A percentile compares a stretch with the other conserved stretches of the same genome.
phyloP scores from a whole-genome alignment of 2,329 filamentous ascomycete genomes.

The Aurifilum marmelostoma region DNA sequence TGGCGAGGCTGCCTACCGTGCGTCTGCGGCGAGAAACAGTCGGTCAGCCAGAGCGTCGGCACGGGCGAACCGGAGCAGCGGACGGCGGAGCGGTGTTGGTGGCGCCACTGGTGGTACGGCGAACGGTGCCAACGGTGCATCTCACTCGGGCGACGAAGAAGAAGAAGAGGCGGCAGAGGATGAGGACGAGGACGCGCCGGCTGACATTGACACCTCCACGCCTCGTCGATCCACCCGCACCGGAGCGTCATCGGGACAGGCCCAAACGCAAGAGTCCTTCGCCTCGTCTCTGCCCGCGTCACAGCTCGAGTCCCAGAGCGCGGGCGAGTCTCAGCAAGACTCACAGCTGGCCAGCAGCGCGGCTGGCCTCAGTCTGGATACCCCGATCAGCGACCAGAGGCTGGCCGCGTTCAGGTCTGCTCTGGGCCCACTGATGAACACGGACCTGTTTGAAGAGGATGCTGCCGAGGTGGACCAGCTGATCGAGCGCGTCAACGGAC shows the following conservation, averaged over 20 bases:
- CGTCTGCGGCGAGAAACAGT: constrained; percentile 41
- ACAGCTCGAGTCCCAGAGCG: constrained; percentile 58
- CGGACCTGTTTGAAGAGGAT: constrained; percentile 84
- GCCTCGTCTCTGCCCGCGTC: constrained; percentile 81
- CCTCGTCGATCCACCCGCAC: constrained; percentile 48
- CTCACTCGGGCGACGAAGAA: constrained; percentile 46
- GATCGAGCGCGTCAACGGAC: constrained; percentile 77
- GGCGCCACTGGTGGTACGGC: constrained; percentile 32
- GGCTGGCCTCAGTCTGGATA: constrained; percentile 47
- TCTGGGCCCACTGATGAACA: constrained; percentile 81
- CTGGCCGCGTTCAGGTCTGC: constrained; percentile 76
- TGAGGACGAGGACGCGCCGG: constrained; percentile 45
- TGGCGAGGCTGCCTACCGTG: constrained; percentile 42
- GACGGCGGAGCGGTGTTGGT: constrained; percentile 34
- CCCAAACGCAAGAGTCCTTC: constrained; percentile 66
- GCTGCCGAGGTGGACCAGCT: constrained; percentile 75
- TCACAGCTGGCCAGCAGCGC: constrained; percentile 48
- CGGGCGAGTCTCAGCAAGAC: constrained; percentile 48
- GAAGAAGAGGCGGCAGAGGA: constrained; percentile 44
- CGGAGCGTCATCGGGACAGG: constrained; percentile 44
- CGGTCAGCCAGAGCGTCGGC: constrained; percentile 38
- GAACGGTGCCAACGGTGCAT: constrained; percentile 29
- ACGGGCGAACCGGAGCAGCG: constrained; percentile 37
- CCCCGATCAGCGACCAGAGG: constrained; percentile 62
- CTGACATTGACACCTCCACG: constrained; percentile 47